A percentile compares a stretch with the other conserved stretches of the same genome.
phyloP scores from a whole-genome alignment of 129 eudicot genomes.

The Artemisia tridentata region DNA sequence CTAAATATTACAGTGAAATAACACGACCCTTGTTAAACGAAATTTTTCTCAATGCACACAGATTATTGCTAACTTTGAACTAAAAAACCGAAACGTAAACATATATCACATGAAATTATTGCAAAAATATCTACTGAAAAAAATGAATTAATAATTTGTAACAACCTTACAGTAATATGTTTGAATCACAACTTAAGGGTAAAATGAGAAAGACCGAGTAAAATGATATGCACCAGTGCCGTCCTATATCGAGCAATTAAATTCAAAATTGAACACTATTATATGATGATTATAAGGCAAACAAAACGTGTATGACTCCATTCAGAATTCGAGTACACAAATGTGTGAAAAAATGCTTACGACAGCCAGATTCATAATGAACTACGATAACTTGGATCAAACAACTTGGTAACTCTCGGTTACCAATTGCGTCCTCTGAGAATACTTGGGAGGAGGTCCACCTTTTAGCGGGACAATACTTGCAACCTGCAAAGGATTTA shows the following conservation, averaged over 20 bases:
- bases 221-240: neutral
- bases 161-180: neutral
- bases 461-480: constrained; percentile 74
- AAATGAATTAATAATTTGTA: neutral
- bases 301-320: neutral
- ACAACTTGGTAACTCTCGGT: constrained; percentile 88
- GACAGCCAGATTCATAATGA: constrained; percentile 5
- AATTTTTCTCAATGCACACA: too few relatives aligned
- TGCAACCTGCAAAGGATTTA: constrained; percentile 49
- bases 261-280: constrained; percentile 12
- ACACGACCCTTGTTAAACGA: too few relatives aligned
- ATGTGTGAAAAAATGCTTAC: neutral
- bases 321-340: constrained; percentile 3
- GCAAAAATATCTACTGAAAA: too few relatives aligned
- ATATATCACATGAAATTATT: too few relatives aligned
- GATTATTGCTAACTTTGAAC: too few relatives aligned
- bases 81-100: too few relatives aligned
- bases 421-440: constrained; percentile 69
- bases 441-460: constrained; percentile 74
- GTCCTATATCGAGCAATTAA: constrained; percentile 7
- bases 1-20: too few relatives aligned
- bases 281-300: neutral
- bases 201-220: neutral
- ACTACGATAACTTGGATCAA: constrained; percentile 33
- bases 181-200: constrained; percentile 9